A percentile compares a stretch with the other conserved stretches of the same genome.
phyloP scores from a whole-genome alignment of 306 rosid species.

The Casuarina cunninghamiana region DNA sequence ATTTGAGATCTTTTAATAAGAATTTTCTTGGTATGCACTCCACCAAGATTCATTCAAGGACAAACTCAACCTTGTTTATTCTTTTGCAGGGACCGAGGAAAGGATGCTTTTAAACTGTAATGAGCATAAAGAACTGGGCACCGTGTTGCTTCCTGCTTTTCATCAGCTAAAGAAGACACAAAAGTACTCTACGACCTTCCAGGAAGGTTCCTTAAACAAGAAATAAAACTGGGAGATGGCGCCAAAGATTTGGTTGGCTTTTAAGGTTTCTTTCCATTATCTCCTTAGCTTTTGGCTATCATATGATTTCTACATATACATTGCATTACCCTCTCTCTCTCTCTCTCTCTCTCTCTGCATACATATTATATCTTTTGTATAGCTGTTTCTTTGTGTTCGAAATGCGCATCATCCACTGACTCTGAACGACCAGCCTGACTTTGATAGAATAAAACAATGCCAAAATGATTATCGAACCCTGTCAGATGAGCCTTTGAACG shows the following conservation, averaged over 20 bases:
- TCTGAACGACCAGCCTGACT: conserved; percentile 40
- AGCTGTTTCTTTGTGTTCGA: conserved; percentile 16
- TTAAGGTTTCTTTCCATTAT: conserved; percentile 40
- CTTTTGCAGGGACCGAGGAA: conserved; percentile 23
- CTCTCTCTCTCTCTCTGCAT: not conserved
- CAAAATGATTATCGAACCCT: conserved; percentile 33
- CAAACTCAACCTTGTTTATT: not conserved
- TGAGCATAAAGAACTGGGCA: conserved; percentile 15
- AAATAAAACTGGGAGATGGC: conserved; percentile 35
- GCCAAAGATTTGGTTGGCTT: conserved; percentile 58
- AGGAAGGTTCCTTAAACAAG: conserved; percentile 38
- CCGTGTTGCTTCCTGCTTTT: conserved; percentile 28
- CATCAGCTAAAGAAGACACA: conserved; percentile 23
- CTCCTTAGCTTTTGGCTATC: conserved; percentile 30
- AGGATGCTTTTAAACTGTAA: conserved; percentile 25
- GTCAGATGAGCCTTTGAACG: conserved; percentile 38
- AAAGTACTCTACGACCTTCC: conserved; percentile 27
- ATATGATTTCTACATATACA: conserved; percentile 30
- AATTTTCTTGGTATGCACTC: conserved; percentile 46
- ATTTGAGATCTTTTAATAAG: conserved; percentile 14
- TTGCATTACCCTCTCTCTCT: conserved; percentile 18
- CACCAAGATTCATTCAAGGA: conserved; percentile 43
- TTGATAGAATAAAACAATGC: conserved; percentile 32
- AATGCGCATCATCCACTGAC: conserved; percentile 40
- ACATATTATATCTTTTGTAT: conserved; percentile 14